A percentile compares a stretch with the other conserved stretches of the same genome.
phyloP scores from a whole-genome alignment of 2,329 filamentous ascomycete genomes.

The Aspergillus sojae region DNA sequence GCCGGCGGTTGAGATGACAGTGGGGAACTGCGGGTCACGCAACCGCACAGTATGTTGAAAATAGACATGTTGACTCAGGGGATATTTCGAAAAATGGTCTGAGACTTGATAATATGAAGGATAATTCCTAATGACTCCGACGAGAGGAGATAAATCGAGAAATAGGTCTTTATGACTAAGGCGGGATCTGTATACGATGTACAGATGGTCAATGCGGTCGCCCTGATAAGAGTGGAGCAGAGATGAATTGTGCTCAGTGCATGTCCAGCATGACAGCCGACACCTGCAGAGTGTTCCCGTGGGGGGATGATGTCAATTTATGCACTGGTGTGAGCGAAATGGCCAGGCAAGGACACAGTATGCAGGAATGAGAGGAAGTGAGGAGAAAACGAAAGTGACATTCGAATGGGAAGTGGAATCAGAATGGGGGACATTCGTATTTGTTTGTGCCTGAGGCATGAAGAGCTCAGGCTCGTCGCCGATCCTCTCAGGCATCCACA shows the following conservation, averaged over 20 bases:
- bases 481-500: slow-evolving; percentile 32
- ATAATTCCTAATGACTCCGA: neutral
- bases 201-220: neutral
- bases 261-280: neutral
- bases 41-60: neutral
- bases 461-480: neutral
- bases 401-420: neutral
- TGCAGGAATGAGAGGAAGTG: neutral
- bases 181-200: neutral
- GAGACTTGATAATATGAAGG: neutral
- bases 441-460: neutral
- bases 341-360: neutral
- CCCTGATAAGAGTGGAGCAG: neutral
- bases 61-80: neutral
- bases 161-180: neutral
- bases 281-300: neutral
- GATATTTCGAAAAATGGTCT: neutral
- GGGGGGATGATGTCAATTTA: neutral
- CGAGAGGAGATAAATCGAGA: neutral
- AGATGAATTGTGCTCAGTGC: neutral
- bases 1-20: neutral
- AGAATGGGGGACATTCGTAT: neutral
- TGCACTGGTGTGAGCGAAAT: neutral
- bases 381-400: neutral
- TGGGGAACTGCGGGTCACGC: neutral